phyloP scores from a whole-genome alignment of 371 early-diverging fungal genomes.

The Mortierella sp. region DNA sequence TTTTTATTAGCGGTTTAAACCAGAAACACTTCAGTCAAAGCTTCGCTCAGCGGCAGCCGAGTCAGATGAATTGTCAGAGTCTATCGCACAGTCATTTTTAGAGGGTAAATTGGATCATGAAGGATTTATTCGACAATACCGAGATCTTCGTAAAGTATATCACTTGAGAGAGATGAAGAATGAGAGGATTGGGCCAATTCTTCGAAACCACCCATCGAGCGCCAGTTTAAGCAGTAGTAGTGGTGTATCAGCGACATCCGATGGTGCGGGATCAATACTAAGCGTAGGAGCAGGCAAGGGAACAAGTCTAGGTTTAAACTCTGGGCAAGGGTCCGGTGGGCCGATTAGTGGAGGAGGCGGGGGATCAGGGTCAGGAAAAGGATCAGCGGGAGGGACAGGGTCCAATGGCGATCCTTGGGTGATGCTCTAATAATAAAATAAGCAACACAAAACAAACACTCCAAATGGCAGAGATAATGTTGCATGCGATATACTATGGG shows the following conservation, averaged over 20 bases:
- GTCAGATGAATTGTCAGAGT: slow-evolving; percentile 73
- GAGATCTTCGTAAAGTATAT: slow-evolving; percentile 72
- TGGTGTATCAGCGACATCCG: not conserved
- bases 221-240: not conserved
- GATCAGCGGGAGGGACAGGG: not conserved
- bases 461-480: not conserved
- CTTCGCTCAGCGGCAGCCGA: slow-evolving; percentile 69
- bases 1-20: slow-evolving; percentile 66
- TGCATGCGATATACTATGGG: too few relatives aligned
- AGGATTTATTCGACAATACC: slow-evolving; percentile 69
- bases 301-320: not conserved
- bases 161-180: slow-evolving; percentile 72
- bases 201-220: slow-evolving; percentile 22
- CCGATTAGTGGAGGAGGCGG: not conserved
- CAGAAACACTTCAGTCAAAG: slow-evolving; percentile 67
- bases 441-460: not conserved
- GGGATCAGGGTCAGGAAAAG: not conserved
- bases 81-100: slow-evolving; percentile 69
- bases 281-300: slow-evolving; percentile 5
- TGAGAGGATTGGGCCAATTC: slow-evolving; percentile 60
- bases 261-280: slow-evolving; percentile 16
- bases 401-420: slow-evolving; percentile 11
- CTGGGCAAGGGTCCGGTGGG: not conserved
- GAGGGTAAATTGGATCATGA: slow-evolving; percentile 72
- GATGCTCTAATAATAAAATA: slow-evolving; percentile 4